phyloP scores from a whole-genome alignment of 2,329 filamentous ascomycete species.

The Alternaria tenuissima region DNA sequence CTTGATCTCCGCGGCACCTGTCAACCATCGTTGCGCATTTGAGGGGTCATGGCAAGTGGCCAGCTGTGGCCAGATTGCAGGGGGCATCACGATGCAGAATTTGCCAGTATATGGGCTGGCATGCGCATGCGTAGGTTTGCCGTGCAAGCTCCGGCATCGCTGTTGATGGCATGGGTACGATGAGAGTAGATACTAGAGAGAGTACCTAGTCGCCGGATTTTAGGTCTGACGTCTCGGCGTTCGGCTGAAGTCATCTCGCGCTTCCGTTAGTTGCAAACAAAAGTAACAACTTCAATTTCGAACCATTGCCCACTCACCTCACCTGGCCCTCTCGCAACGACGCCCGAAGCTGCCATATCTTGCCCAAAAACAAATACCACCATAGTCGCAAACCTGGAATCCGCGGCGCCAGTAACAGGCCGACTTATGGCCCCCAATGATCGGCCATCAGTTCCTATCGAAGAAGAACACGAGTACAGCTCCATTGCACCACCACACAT shows the following conservation, averaged over 20 bases:
- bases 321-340: conserved; percentile 19
- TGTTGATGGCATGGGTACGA: conserved; percentile 12
- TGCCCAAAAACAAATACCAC: conserved; percentile 7
- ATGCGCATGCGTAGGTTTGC: conserved; percentile 6
- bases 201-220: conserved; percentile 13
- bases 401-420: conserved; percentile 44
- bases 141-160: conserved; percentile 27
- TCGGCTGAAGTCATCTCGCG: conserved; percentile 35
- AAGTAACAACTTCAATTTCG: conserved; percentile 34
- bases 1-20: conserved; percentile 17
- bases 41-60: neutral
- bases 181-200: conserved; percentile 6
- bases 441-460: conserved; percentile 43
- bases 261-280: conserved; percentile 40
- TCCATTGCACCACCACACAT: conserved; percentile 18
- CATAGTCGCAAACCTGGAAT: conserved; percentile 47
- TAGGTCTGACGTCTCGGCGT: conserved; percentile 37
- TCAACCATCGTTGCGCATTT: conserved; percentile 1
- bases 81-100: neutral
- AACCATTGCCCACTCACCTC: conserved; percentile 20
- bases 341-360: conserved; percentile 11
- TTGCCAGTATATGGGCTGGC: neutral
- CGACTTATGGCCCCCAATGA: conserved; percentile 54
- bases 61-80: neutral
- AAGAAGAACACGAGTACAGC: conserved; percentile 54